Base-by-base conservation (phyloP, 306 rosid species). In the Begonia masoniana region DNA sequence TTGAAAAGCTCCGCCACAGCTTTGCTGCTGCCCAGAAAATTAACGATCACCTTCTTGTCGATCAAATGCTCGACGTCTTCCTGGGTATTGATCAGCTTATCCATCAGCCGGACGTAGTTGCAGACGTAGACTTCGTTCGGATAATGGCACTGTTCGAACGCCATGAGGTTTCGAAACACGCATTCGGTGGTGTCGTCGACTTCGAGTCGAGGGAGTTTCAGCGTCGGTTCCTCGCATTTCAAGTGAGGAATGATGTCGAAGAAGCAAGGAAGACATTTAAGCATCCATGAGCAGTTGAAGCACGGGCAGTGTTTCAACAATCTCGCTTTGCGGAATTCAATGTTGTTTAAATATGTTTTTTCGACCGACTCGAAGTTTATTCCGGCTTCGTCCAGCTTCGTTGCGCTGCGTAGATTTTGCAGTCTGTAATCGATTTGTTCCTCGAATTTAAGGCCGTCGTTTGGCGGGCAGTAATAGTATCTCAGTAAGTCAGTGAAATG, bases 401-500 rank as follows among this genome's bases (percentile, higher is more conserved):
- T 50, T 6, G 54, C 54, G 23, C 21, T 50, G 17, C 1, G 59
- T 60, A 12, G 17, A 21, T 21, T 50, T 50, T 50, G 11, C 36
- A 14, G 1, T 50, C 23, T 50, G 54, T 4, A 16, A 10, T 50
- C 23, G 15, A 5, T 6, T 15, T 50, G 3, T 3, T 11, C 31
- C 19, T 50, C 10, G 31, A 3, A 15, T 50, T 9, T 2, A 8
- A 10, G 12, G 39, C 15, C 41, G 6, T 19, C 0, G 36, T 15
- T 4, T 26, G 6, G 41, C 13, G 14, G 68, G 70, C 53, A 74
- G 62, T 21, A 80, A 70, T 35, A 56, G 26, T 1, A 15, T 51
- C 87, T 77, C 10, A 75, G 50, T 60, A 83, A 52, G 66, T 80
- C 74, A 19, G 87, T 69, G 57, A 83, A 71, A 66, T 83, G 76